Evolutionary conservation across 345 rosid species (phyloP).

Genomic region (Tarenaya hassleriana): DNA sequence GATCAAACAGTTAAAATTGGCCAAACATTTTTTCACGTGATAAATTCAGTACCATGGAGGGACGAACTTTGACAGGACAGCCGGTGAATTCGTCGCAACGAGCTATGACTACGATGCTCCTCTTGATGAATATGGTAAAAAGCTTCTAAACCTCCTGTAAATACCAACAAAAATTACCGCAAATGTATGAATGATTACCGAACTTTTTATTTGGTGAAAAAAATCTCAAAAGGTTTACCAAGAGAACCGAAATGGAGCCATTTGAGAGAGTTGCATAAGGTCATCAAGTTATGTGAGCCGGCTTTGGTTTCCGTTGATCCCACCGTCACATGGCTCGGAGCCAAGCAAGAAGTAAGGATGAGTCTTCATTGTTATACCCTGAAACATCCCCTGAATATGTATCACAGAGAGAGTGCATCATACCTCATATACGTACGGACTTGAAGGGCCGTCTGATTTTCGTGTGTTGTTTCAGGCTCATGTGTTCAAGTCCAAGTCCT

Average conservation of each 20-base stretch:
- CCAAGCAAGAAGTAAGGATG: conserved; percentile 41
- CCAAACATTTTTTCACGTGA: conserved; percentile 1
- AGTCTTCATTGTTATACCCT: too few species aligned
- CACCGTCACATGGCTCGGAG: conserved; percentile 39
- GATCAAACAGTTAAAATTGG: background rate
- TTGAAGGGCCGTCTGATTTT: background rate
- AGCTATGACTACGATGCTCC: conserved; percentile 78
- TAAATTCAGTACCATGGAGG: conserved; percentile 74
- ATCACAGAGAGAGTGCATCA: too few species aligned
- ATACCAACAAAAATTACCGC: conserved; percentile 1
- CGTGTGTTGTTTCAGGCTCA: conserved; percentile 42
- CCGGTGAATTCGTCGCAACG: conserved; percentile 68
- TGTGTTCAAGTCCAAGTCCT: conserved; percentile 41
- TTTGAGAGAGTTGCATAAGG: conserved; percentile 55
- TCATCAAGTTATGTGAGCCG: conserved; percentile 53
- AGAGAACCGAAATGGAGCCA: conserved; percentile 68
- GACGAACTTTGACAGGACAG: conserved; percentile 64
- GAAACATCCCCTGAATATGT: too few species aligned
- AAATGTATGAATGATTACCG: background rate
- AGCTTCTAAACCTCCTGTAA: background rate
- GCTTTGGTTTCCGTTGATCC: conserved; percentile 46
- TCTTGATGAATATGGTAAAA: conserved; percentile 62
- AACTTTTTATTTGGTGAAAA: background rate
- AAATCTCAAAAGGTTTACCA: conserved; percentile 41
- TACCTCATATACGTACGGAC: too few species aligned